A percentile compares a stretch with the other conserved stretches of the same genome.
These are phyloP conservation scores for Rhodotorula diobovata DNA, from an alignment of 768 basidiomycete genomes.

Conservation along the genomic window DNA sequence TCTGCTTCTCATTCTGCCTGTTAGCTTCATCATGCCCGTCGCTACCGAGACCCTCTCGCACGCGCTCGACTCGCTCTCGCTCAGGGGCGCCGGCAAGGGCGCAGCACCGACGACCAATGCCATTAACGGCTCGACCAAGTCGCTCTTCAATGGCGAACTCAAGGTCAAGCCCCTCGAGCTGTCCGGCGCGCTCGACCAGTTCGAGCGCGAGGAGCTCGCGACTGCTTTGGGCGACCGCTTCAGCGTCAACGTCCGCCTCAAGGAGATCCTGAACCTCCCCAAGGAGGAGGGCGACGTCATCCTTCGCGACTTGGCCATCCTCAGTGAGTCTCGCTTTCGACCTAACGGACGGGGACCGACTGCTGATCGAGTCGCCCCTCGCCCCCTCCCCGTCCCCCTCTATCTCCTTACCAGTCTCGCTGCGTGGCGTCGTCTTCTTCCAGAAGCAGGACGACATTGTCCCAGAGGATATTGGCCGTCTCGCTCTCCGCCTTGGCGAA, in stretches of 20 bases:
- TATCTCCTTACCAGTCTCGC: constrained; percentile 41
- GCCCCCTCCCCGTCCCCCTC: background rate
- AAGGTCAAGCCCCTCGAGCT: constrained; percentile 5
- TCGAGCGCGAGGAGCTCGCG: constrained; percentile 21
- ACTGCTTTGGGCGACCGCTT: constrained; percentile 34
- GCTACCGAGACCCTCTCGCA: background rate
- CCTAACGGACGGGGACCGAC: no score
- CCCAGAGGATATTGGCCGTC: constrained; percentile 42
- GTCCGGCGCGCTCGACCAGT: constrained; percentile 11
- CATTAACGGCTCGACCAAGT: background rate
- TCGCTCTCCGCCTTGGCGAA: constrained; percentile 43
- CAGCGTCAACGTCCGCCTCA: constrained; percentile 9
- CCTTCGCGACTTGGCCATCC: constrained; percentile 34
- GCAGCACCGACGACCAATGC: background rate
- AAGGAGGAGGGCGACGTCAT: constrained; percentile 25
- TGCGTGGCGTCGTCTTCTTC: constrained; percentile 49
- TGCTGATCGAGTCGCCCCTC: no score
- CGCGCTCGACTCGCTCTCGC: background rate
- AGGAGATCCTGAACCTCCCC: constrained; percentile 23
- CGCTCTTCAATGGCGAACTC: constrained; percentile 4
- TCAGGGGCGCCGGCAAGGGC: background rate
- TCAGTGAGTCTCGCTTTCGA: constrained; percentile 6
- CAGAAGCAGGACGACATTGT: constrained; percentile 44
- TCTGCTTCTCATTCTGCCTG: background rate
- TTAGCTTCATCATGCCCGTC: background rate